Evolutionary conservation across 208 protist genomes (phyloP), one percentile per base, ranked within the genome.

Genomic region (Jaenimonas drosophilae): DNA sequence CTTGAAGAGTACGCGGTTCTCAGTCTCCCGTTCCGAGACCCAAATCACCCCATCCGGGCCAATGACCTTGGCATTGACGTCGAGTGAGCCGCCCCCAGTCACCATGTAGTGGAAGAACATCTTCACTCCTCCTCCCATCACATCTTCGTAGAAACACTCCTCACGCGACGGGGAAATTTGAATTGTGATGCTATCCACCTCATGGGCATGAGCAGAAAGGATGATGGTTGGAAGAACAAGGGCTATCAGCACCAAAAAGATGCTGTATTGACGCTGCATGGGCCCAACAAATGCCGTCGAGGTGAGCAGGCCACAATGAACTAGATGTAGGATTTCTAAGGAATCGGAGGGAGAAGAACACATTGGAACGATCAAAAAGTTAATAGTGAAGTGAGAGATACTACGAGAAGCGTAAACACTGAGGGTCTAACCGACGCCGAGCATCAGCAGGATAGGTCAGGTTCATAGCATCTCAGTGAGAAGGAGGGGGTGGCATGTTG

Each of bases 1-100:
- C 61, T 86, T 93, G 70, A 90, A 95, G 20, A 91, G 65, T 17
- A 88, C 59, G 24, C 76, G 78, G 45, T 78, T 68, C 51, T 91
- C 85, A 3, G 40, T 49, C 26, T 74, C 64, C 29, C 56, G 50
- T 11, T 66, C 51, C 0, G 70, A 59, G 31, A 41, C 36, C 76
- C 67, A 95, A n/a, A 91, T 56, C 23, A 86, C 9, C 11, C 42
- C 38, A 9, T 57, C 37, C 12, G 82, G 79, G 14, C 48, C 67
- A 14, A 23, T 30, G 42, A 95, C 73, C 6, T 42, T 38, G 0
- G 68, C 63, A 31, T 79, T 67, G 29, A 95, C 83, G 54, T 95
- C 88, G 16, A 88, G 44, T 28, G 71, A 60, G 11, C 81, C 88
- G 32, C 88, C 88, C n/a, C 53, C 55, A 9, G 57, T 72, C 0